Percentiles rank a stretch among this genome's conserved stretches.
Conservation (phyloP, 2,329 filamentous ascomycete genomes). For the Aspergillus novoparasiticus region DNA sequence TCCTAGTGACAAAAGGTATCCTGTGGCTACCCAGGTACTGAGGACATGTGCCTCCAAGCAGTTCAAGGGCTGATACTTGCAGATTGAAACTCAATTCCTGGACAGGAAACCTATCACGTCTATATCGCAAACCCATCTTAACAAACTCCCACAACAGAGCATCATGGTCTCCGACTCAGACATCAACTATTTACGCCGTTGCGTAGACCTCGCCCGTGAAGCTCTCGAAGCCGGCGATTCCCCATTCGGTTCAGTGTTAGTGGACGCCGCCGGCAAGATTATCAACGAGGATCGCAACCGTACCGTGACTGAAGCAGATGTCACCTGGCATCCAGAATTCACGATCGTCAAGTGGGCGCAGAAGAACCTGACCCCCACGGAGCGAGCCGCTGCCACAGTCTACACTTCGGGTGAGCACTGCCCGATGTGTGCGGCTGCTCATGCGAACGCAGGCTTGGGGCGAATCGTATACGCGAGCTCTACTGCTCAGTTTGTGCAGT, state of each 20-base stretch:
- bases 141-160: neutral
- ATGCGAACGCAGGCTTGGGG: slow-evolving; percentile 18
- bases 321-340: slow-evolving; percentile 19
- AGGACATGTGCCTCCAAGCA: no score
- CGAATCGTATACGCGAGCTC: slow-evolving; percentile 21
- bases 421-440: slow-evolving; percentile 18
- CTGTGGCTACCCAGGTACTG: rapidly evolving
- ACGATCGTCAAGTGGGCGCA: slow-evolving; percentile 18
- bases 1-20: no score
- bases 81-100: rapidly evolving
- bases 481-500: slow-evolving; percentile 13
- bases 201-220: slow-evolving; percentile 14
- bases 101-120: neutral
- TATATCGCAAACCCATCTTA: neutral
- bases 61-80: neutral
- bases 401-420: slow-evolving; percentile 23
- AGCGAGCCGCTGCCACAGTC: slow-evolving; percentile 15
- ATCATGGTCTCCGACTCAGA: slow-evolving; percentile 10
- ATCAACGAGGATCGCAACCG: slow-evolving; percentile 20
- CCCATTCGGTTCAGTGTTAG: slow-evolving; percentile 20
- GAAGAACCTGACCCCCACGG: slow-evolving; percentile 8
- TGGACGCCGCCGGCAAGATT: slow-evolving; percentile 10
- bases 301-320: slow-evolving; percentile 11
- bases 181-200: slow-evolving; percentile 12
- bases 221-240: slow-evolving; percentile 16